These are phyloP conservation scores for Spongospora subterranea DNA, from an alignment of 208 protist species.

Conservation along the genomic window DNA sequence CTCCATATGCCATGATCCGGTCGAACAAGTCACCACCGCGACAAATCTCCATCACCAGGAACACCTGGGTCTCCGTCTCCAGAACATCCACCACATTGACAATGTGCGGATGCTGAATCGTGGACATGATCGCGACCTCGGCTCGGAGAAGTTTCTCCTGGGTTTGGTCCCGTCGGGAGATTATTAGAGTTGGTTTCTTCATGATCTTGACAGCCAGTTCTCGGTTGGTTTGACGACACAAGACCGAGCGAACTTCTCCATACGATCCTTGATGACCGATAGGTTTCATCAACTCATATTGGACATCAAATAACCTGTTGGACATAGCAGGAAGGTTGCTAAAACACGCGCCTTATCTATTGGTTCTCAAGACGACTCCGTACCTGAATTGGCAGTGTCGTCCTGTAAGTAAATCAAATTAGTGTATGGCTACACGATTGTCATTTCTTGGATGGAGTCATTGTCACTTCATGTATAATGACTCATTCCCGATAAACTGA, in stretches of 20 bases:
- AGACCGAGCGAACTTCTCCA: neutral
- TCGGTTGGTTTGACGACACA: neutral
- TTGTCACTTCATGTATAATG: too few species aligned
- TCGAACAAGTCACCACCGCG: constrained; percentile 52
- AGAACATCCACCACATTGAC: constrained; percentile 11
- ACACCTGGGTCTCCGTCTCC: neutral
- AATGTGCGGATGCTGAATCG: constrained; percentile 17
- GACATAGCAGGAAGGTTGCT: too few species aligned
- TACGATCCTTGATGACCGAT: constrained; percentile 45
- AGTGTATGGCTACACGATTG: too few species aligned
- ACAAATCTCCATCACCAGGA: constrained; percentile 20
- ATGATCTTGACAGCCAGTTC: constrained; percentile 34
- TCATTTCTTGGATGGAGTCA: too few species aligned
- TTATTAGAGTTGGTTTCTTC: neutral
- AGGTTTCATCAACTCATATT: neutral
- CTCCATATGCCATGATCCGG: constrained; percentile 20
- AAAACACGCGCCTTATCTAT: too few species aligned
- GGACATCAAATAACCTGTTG: constrained; percentile 36
- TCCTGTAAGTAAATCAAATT: too few species aligned
- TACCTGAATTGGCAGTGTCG: too few species aligned
- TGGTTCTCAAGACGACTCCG: too few species aligned
- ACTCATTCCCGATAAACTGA: too few species aligned
- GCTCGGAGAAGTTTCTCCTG: neutral
- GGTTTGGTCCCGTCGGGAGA: neutral
- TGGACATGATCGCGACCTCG: neutral